Base-by-base conservation (phyloP, 495 filamentous ascomycete genomes). In the Aspergillus bridgeri region DNA sequence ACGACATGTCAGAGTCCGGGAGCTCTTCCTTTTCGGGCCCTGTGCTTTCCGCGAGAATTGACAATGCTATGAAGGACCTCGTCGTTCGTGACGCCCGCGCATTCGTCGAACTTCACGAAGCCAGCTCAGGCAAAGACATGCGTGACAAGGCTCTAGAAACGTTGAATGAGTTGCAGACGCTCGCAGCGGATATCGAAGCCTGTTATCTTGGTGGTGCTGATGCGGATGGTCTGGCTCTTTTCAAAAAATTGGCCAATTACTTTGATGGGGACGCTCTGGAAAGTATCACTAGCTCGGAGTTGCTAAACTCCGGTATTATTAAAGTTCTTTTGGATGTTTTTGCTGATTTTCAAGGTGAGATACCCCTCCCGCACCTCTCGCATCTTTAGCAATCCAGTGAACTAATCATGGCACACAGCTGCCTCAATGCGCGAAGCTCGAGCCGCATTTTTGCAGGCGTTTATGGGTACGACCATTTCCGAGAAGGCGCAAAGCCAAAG, bases 251-350 rank as follows among this genome's bases (percentile, higher is more conserved):
- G 51, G 91, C 91, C 1, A 80, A 82, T n/a, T 91, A 92, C 64
- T 99, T 99, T 67, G 88, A 94, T 56, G 86, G 88, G 2, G 89
- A 96, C 69, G 83, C 86, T 0, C 68, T 98, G 58, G 87, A 96
- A 69, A 96, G 91, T 54, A 92, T 98, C 33, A 98, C 95, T n/a
- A 99, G 95, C 70, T 90, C 92, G 17, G 95, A 99, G 65, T 73
- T 99, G 23, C 83, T 98, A 15, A 90, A 87, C 53, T 97, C 95
- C 7, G 88, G 90, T 21, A 84, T 99, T 54, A 91, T 98, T 23
- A 81, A 89, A 33, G 86, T 89, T 13, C 76, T 99, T 20, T 80
- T 97, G 21, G 81, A 89, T 23, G 82, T 96, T 22, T 92, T 99
- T 61, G 87, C 83, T 61, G 87, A 89, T 61, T 70, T 77, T 22